Percentiles rank a stretch among this genome's conserved stretches.
phyloP scores from a whole-genome alignment of 257 asterid genomes.

The Nyctanthes arbortristis region DNA sequence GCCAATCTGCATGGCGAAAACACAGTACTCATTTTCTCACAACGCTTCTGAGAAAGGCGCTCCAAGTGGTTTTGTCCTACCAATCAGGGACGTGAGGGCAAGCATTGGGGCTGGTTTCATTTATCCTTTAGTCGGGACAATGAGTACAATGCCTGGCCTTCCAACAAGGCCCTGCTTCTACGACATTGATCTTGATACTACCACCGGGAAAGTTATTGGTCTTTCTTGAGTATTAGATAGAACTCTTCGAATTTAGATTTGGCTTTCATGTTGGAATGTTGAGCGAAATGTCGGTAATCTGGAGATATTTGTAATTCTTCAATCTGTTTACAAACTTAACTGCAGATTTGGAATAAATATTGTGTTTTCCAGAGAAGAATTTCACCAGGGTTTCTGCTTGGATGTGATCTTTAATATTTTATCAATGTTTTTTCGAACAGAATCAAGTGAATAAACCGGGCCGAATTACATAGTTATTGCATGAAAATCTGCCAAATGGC shows the following conservation, averaged over 20 bases:
- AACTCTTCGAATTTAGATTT: neutral
- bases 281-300: neutral
- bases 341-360: too few relatives aligned
- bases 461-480: too few relatives aligned
- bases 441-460: too few relatives aligned
- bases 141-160: conserved; percentile 99
- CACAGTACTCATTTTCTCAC: conserved; percentile 93
- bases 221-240: conserved; percentile 61
- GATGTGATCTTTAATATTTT: neutral
- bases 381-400: too few relatives aligned
- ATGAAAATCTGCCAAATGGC: too few relatives aligned
- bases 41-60: conserved; percentile 84
- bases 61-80: conserved; percentile 80
- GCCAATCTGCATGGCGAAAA: conserved; percentile 99
- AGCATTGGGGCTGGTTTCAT: conserved; percentile 98
- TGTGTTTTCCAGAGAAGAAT: too few relatives aligned
- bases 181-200: conserved; percentile 81
- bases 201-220: conserved; percentile 83
- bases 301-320: neutral
- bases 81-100: conserved; percentile 86
- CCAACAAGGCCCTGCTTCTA: conserved; percentile 98
- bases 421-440: too few relatives aligned
- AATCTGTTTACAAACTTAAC: neutral
- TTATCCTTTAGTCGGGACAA: conserved; percentile 90
- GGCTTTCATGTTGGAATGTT: neutral